These are phyloP conservation scores for Naematelia aurantialba DNA, from an alignment of 768 basidiomycete genomes.

Conservation along the genomic window DNA sequence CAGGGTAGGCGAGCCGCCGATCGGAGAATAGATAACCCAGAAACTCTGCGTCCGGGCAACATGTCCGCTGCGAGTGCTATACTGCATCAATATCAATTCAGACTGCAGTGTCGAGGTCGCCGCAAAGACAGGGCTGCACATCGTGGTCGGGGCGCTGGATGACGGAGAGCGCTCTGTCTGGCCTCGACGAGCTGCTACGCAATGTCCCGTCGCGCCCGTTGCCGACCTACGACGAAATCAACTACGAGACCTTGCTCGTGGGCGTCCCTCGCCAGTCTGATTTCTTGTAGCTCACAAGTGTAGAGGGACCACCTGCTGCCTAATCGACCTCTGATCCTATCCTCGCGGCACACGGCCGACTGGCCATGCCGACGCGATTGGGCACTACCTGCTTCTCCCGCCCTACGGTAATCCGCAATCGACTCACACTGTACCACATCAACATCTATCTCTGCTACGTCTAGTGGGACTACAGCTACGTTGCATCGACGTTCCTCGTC, in stretches of 20 bases:
- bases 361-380: conserved; percentile 23
- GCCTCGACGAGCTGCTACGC: not conserved
- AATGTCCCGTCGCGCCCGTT: conserved; percentile 8
- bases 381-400: not conserved
- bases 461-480: conserved; percentile 1
- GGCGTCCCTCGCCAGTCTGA: not conserved
- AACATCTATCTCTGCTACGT: not conserved
- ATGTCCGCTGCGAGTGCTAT: too few species aligned
- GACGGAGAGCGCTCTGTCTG: too few species aligned
- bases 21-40: too few species aligned
- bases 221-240: conserved; percentile 26
- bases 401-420: not conserved
- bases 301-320: conserved; percentile 36
- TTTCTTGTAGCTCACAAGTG: not conserved
- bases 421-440: not conserved
- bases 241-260: conserved; percentile 25
- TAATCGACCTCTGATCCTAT: conserved; percentile 35
- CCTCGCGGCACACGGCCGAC: conserved; percentile 10
- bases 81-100: too few species aligned
- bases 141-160: too few species aligned
- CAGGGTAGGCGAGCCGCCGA: too few species aligned
- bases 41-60: too few species aligned
- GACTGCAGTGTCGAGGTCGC: too few species aligned
- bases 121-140: too few species aligned
- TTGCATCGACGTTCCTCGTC: too few species aligned